Base-by-base conservation (phyloP, 2,329 filamentous ascomycete genomes). In the Fusarium sp. region DNA sequence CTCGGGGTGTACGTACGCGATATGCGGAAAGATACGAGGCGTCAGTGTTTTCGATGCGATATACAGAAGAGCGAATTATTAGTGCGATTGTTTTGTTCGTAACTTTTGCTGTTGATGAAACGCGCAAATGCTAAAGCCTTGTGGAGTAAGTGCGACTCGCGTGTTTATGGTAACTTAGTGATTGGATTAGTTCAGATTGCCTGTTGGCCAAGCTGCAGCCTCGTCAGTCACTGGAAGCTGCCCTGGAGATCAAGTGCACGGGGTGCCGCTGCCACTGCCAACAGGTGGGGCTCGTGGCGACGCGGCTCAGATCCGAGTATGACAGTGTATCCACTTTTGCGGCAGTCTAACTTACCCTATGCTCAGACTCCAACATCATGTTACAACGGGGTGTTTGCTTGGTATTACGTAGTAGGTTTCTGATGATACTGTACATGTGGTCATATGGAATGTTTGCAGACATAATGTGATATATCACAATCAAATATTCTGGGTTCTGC, bases 71-170 rank as follows among this genome's bases (percentile, higher is more conserved):
- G 47, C 33, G 35, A 43, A 47, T 62, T 62, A 48, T 40, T 63
- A 37, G 33, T 65, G 35, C 30, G 54, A 46, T 59, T 30, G 55
- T 54, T 62, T 53, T 53, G 59, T 56, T 43, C 46, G 46, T 43
- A 46, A n/a, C 43, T 35, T 57, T 63, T 41, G 55, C 35, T 52
- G 33, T 54, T 43, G 62, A 55, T 56, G 61, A 52, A 54, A 56
- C 48, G 62, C 66, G 62, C 48, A 54, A 49, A 67, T 70, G 49
- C 22, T 63, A 45, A 50, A 70, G 66, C 66, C 62, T 69, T 67
- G 61, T 65, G 66, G 66, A 68, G 66, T 47, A 52, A 56, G 53
- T 67, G 61, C 35, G 35, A 43, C 52, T 70, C 66, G 66, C 52
- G 65, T 70, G 53, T 70, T 69, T 48, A n/a, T 57, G 48, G 39